Evolutionary conservation across 805 yeast genomes (phyloP).

Genomic region (Lachancea lanzarotensis): DNA sequence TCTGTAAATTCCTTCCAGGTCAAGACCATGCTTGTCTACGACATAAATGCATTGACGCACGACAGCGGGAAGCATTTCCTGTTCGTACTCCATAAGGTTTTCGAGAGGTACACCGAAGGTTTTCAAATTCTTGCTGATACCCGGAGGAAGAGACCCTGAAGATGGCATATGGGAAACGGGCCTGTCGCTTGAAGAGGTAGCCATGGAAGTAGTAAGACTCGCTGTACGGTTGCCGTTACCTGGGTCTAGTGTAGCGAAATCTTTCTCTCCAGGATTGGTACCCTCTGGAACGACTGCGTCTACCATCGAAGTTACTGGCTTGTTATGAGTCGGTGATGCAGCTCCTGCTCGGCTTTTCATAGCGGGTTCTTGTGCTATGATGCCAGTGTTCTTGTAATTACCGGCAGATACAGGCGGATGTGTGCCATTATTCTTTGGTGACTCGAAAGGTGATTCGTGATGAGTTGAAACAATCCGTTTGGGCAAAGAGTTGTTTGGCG

Average conservation of each 20-base stretch:
- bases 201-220: conserved; percentile 24
- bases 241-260: conserved; percentile 25
- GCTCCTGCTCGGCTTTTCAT: conserved; percentile 5
- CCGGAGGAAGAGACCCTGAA: conserved; percentile 33
- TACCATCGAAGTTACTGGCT: conserved; percentile 5
- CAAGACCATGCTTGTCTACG: conserved; percentile 76
- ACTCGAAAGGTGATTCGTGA: conserved; percentile 30
- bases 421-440: conserved; percentile 10
- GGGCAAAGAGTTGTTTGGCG: conserved; percentile 28
- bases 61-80: conserved; percentile 85
- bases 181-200: conserved; percentile 20
- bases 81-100: conserved; percentile 67
- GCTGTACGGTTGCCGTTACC: conserved; percentile 21
- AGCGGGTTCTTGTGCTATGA: background rate
- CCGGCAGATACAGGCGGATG: background rate
- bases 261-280: background rate
- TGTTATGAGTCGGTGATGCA: conserved; percentile 9
- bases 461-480: conserved; percentile 32
- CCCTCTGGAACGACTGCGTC: background rate
- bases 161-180: conserved; percentile 32
- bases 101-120: conserved; percentile 87
- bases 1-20: conserved; percentile 85
- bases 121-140: conserved; percentile 34
- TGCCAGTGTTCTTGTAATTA: background rate
- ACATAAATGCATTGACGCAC: conserved; percentile 85